Conservation (phyloP, 2,329 filamentous ascomycete species). For the Trichophyton rubrum region DNA sequence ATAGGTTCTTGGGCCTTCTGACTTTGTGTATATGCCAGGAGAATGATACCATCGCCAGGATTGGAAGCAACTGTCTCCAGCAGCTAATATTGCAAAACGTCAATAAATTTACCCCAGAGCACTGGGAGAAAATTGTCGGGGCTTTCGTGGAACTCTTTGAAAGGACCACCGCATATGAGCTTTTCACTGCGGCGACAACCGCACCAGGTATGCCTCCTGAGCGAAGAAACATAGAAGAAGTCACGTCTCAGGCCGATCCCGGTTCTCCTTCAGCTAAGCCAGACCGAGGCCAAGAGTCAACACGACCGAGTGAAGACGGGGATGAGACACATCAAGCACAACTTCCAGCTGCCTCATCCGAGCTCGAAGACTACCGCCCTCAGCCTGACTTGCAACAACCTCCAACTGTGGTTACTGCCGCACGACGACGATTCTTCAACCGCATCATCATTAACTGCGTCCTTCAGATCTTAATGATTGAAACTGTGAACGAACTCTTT, state of each 20-base stretch:
- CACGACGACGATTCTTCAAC: constrained; percentile 92
- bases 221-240: constrained; percentile 20
- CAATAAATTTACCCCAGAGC: constrained; percentile 69
- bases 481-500: constrained; percentile 97
- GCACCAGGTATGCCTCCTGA: constrained; percentile 25
- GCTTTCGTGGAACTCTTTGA: constrained; percentile 95
- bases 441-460: constrained; percentile 98
- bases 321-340: constrained; percentile 19
- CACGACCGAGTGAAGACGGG: constrained; percentile 8
- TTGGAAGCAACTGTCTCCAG: constrained; percentile 95
- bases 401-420: constrained; percentile 81
- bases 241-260: constrained; percentile 15
- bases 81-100: constrained; percentile 96
- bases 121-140: constrained; percentile 91
- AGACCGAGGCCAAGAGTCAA: constrained; percentile 18
- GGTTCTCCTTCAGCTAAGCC: constrained; percentile 16
- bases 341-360: constrained; percentile 25
- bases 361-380: constrained; percentile 79
- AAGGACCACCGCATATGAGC: constrained; percentile 81
- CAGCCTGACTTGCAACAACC: constrained; percentile 67
- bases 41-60: constrained; percentile 94
- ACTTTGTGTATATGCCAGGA: constrained; percentile 97
- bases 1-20: constrained; percentile 87
- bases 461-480: constrained; percentile 95
- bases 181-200: constrained; percentile 70